Evolutionary conservation across 345 rosid genomes (phyloP).

Genomic region (Viola odorata): DNA sequence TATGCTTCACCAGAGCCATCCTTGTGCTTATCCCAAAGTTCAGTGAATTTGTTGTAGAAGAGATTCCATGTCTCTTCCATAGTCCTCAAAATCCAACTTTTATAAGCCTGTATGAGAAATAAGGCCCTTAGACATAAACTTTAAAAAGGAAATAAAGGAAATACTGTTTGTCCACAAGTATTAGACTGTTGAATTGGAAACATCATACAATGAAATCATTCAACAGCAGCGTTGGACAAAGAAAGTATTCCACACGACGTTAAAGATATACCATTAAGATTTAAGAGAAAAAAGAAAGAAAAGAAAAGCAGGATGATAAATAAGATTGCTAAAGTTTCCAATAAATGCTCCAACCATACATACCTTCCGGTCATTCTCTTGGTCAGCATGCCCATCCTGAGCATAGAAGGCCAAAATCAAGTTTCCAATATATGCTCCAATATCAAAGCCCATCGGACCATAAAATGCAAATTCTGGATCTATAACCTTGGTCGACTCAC

Average conservation of each 20-base stretch:
- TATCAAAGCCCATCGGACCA: constrained; percentile 93
- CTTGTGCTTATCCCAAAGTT: constrained; percentile 71
- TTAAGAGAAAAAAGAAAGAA: too few species aligned
- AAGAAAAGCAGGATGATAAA: too few species aligned
- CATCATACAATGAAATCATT: too few species aligned
- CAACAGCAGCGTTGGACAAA: too few species aligned
- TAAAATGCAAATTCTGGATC: constrained; percentile 89
- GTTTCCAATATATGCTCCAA: constrained; percentile 91
- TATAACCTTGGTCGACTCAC: constrained; percentile 77
- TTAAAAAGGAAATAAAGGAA: background rate
- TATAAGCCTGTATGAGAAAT: constrained; percentile 44
- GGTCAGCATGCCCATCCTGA: constrained; percentile 79
- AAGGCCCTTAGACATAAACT: constrained; percentile 1
- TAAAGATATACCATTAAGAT: too few species aligned
- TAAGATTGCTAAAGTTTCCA: background rate
- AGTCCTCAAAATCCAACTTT: constrained; percentile 69
- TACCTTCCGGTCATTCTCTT: constrained; percentile 67
- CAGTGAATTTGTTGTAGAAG: constrained; percentile 53
- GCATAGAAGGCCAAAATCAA: constrained; percentile 82
- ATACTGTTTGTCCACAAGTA: too few species aligned
- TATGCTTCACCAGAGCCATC: constrained; percentile 87
- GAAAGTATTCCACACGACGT: too few species aligned
- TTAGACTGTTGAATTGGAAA: too few species aligned
- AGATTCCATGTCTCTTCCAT: constrained; percentile 75
- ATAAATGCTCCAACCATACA: constrained; percentile 1